Conservation (phyloP, 2,329 filamentous ascomycete species). For the Pseudocercospora macadamiae region DNA sequence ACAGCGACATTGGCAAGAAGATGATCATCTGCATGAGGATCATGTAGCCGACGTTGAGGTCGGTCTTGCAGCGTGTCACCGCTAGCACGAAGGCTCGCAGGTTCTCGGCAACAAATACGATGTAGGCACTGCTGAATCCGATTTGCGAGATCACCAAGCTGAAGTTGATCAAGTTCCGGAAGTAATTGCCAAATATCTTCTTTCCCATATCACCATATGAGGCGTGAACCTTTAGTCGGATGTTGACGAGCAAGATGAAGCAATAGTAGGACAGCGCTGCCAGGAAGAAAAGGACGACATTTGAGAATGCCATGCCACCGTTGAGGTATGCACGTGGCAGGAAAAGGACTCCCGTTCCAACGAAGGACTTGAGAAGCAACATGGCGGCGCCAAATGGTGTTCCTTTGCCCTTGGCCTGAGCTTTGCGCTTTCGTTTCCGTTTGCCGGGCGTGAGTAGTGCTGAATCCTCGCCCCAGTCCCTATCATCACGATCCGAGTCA, state of each 20-base stretch:
- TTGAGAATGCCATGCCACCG: constrained; percentile 96
- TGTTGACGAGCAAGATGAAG: constrained; percentile 90
- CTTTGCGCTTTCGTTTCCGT: constrained; percentile 75
- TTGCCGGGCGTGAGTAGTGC: constrained; percentile 72
- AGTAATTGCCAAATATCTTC: constrained; percentile 84
- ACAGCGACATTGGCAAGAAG: constrained; percentile 89
- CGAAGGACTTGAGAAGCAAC: constrained; percentile 93
- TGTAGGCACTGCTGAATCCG: constrained; percentile 92
- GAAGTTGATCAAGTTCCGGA: constrained; percentile 82
- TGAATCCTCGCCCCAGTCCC: constrained; percentile 85
- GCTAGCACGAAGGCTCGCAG: constrained; percentile 92
- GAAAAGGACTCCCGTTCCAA: constrained; percentile 94
- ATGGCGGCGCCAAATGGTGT: constrained; percentile 78
- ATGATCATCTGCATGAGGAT: constrained; percentile 95
- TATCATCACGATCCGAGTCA: constrained; percentile 57
- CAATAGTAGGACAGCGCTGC: constrained; percentile 93
- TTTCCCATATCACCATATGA: constrained; percentile 98
- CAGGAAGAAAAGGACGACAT: constrained; percentile 82
- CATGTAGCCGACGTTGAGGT: constrained; percentile 84
- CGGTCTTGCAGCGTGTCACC: constrained; percentile 82
- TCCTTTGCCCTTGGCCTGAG: constrained; percentile 74
- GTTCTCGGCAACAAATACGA: constrained; percentile 95
- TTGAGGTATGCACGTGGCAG: constrained; percentile 91
- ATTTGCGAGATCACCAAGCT: constrained; percentile 96
- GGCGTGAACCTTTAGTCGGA: constrained; percentile 81